These are phyloP conservation scores for Triticum turgidum DNA, from an alignment of 176 grass and related monocot genomes.

Conservation along the genomic window DNA sequence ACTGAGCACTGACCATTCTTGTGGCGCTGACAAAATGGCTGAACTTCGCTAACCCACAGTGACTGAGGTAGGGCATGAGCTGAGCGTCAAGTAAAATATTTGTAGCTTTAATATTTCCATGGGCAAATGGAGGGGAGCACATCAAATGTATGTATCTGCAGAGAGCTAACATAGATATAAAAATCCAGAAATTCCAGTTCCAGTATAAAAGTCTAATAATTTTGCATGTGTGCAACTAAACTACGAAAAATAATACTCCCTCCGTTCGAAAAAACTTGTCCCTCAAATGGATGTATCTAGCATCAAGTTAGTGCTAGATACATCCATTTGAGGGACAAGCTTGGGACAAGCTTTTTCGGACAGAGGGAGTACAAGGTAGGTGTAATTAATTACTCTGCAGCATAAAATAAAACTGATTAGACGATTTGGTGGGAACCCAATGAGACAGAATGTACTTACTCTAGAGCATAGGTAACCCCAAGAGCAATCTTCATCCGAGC, in stretches of 20 bases:
- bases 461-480: conserved; percentile 86
- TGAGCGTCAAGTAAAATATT: conserved; percentile 97
- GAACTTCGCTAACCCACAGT: conserved; percentile 70
- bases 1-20: conserved; percentile 45
- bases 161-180: background rate
- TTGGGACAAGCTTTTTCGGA: too few relatives aligned
- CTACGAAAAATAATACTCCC: background rate
- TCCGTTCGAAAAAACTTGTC: too few relatives aligned
- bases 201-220: background rate
- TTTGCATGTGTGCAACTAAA: conserved; percentile 8
- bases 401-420: conserved; percentile 10
- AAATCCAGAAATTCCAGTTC: conserved; percentile 1
- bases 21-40: conserved; percentile 57
- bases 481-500: conserved; percentile 84
- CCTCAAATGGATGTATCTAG: too few relatives aligned
- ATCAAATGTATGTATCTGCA: conserved; percentile 81
- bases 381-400: background rate
- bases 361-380: background rate
- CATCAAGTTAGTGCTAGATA: too few relatives aligned
- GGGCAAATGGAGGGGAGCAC: conserved; percentile 79
- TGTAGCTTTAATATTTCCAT: conserved; percentile 88
- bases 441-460: conserved; percentile 58
- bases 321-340: too few relatives aligned
- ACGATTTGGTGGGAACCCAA: conserved; percentile 6
- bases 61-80: conserved; percentile 82